These are phyloP conservation scores for Nannochloropsis gaditana DNA, from an alignment of 108 stramenopile species.

Conservation along the genomic window DNA sequence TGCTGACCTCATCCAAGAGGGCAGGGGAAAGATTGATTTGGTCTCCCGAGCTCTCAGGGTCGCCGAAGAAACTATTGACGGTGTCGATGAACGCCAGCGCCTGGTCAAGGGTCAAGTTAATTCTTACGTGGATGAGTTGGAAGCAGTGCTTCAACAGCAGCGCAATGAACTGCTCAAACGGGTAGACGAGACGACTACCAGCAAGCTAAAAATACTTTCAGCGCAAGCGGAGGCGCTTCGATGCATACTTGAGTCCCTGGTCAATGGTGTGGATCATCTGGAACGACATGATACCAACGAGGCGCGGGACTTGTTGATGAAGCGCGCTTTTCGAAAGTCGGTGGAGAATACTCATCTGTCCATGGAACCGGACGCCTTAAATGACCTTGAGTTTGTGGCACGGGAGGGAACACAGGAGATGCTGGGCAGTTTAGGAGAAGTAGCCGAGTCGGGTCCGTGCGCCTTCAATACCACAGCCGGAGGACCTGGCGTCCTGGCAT, in stretches of 20 bases:
- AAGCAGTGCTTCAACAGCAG: background rate
- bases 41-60: background rate
- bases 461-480: background rate
- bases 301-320: background rate
- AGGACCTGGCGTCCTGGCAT: background rate
- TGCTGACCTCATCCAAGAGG: constrained; percentile 6
- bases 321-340: background rate
- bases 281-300: constrained; percentile 1
- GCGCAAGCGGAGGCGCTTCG: background rate
- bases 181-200: background rate
- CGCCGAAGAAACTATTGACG: background rate
- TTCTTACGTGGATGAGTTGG: background rate
- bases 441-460: background rate
- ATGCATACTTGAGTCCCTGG: background rate
- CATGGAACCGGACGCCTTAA: background rate
- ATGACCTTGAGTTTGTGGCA: background rate
- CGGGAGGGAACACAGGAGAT: background rate
- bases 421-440: background rate
- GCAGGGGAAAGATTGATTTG: background rate
- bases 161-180: background rate
- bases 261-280: constrained; percentile 12
- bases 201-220: background rate
- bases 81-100: background rate
- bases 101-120: background rate
- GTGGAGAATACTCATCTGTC: background rate